Percentiles rank a stretch among this genome's conserved stretches.
These are phyloP conservation scores for Leccinum aurantiacum DNA, from an alignment of 768 basidiomycete species.

Conservation along the genomic window DNA sequence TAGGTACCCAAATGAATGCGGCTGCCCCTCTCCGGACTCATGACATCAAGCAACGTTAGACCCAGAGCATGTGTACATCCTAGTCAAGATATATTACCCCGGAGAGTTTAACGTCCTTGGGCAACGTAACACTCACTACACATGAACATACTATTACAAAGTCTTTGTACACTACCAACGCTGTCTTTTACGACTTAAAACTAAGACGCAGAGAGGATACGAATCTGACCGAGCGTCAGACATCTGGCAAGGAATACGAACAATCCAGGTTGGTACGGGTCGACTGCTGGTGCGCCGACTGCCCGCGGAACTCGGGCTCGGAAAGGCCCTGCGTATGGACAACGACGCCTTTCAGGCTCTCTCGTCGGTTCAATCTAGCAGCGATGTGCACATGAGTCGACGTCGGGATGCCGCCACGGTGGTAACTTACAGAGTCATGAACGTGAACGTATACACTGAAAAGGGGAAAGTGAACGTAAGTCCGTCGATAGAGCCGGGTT, in stretches of 20 bases:
- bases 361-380: conserved; percentile 15
- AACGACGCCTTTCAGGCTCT: neutral
- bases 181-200: neutral
- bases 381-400: neutral
- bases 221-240: neutral
- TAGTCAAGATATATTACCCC: neutral
- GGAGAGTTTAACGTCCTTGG: neutral
- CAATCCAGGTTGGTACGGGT: neutral
- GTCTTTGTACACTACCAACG: neutral
- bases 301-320: conserved; percentile 2
- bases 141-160: neutral
- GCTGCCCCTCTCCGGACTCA: neutral
- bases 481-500: too few species aligned
- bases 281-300: neutral
- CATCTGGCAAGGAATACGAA: neutral
- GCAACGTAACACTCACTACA: neutral
- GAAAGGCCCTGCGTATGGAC: neutral
- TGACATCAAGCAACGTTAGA: too few species aligned
- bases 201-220: neutral
- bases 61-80: neutral
- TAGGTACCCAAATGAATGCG: neutral
- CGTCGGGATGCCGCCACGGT: too few species aligned
- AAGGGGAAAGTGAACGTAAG: neutral
- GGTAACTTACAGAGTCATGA: conserved; percentile 13
- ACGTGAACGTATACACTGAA: conserved; percentile 19